Percentiles rank a stretch among this genome's conserved stretches.
phyloP scores from a whole-genome alignment of 768 basidiomycete genomes.

The Tricholoma sp. region DNA sequence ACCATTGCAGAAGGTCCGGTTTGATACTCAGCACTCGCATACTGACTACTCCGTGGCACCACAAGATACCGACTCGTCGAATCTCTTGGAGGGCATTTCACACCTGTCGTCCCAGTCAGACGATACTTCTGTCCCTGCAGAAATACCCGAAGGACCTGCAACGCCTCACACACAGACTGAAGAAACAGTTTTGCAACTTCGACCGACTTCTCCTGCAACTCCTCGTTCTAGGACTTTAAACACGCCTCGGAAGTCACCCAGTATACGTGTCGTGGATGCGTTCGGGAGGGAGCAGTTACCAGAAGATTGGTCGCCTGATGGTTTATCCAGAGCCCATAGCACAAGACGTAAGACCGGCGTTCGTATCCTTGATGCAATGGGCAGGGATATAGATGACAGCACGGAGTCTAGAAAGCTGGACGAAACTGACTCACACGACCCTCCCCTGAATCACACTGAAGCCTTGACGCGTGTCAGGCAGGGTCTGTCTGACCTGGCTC shows the following conservation, averaged over 20 bases:
- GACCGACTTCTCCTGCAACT: constrained; percentile 11
- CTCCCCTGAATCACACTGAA: constrained; percentile 37
- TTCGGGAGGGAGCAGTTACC: constrained; percentile 48
- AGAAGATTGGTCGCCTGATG: constrained; percentile 5
- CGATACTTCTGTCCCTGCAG: background rate
- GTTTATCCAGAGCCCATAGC: constrained; percentile 5
- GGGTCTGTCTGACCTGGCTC: constrained; percentile 51
- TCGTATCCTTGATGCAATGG: constrained; percentile 68
- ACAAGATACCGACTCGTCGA: constrained; percentile 6
- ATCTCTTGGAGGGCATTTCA: constrained; percentile 5
- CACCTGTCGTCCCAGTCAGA: constrained; percentile 4
- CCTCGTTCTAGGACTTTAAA: constrained; percentile 10
- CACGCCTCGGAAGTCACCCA: constrained; percentile 41
- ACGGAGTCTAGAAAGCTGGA: constrained; percentile 16
- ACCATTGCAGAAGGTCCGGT: constrained; percentile 67
- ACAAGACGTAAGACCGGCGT: constrained; percentile 36
- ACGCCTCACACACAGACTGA: background rate
- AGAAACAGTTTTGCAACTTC: constrained; percentile 1
- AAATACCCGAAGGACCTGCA: background rate
- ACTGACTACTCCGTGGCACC: constrained; percentile 1
- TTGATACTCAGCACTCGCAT: constrained; percentile 41
- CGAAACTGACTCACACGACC: constrained; percentile 18
- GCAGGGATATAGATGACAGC: constrained; percentile 45
- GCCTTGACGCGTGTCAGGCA: constrained; percentile 53
- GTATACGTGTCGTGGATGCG: constrained; percentile 65